Evolutionary conservation across 106 monocot species (phyloP).

Genomic region (Gastrodia elata): DNA sequence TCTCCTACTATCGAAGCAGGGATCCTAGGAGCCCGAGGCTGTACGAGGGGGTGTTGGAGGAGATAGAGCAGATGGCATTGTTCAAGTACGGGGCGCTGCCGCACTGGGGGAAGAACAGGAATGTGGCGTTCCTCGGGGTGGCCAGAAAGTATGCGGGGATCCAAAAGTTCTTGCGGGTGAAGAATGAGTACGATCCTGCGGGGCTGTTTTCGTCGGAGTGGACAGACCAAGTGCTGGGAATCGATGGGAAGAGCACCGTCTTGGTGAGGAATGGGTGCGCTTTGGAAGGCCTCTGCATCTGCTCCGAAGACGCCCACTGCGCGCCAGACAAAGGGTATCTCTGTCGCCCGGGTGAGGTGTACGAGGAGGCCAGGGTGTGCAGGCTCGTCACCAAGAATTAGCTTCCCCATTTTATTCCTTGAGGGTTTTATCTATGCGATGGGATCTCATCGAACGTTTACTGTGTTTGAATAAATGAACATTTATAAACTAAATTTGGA

Average conservation of each 20-base stretch:
- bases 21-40: constrained; percentile 40
- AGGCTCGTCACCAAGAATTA: neutral
- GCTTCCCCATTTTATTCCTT: too few relatives aligned
- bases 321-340: constrained; percentile 14
- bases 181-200: constrained; percentile 32
- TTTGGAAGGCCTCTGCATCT: constrained; percentile 20
- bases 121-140: constrained; percentile 42
- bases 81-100: constrained; percentile 64
- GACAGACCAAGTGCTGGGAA: constrained; percentile 56
- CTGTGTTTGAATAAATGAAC: too few relatives aligned
- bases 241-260: constrained; percentile 27
- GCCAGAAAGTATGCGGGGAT: constrained; percentile 25
- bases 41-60: constrained; percentile 47
- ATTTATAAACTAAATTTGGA: too few relatives aligned
- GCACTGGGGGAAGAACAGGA: constrained; percentile 78
- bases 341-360: constrained; percentile 13
- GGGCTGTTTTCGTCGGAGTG: constrained; percentile 64
- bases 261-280: constrained; percentile 49
- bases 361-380: constrained; percentile 14
- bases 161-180: constrained; percentile 33
- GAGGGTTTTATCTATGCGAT: too few relatives aligned
- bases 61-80: constrained; percentile 78
- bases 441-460: too few relatives aligned
- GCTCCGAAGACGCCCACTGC: constrained; percentile 10
- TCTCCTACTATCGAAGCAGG: constrained; percentile 48